A percentile compares a stretch with the other conserved stretches of the same genome.
Evolutionary conservation across 108 stramenopile species (phyloP).

Genomic region (Fistulifera solaris): DNA sequence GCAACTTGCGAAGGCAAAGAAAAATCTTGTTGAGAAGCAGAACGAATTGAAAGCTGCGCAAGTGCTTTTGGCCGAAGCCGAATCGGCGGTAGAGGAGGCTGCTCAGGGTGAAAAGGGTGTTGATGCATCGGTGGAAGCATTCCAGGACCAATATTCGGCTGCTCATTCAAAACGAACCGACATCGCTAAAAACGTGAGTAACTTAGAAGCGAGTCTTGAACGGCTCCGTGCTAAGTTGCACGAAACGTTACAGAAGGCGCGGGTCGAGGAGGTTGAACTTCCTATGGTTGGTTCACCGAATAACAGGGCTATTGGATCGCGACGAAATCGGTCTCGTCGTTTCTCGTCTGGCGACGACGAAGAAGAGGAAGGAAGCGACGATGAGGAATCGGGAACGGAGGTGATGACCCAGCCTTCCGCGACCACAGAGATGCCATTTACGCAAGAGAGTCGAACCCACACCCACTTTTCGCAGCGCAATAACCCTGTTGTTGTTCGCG

Average conservation of each 20-base stretch:
- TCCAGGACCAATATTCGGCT: conserved; percentile 53
- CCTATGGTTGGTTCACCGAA: conserved; percentile 33
- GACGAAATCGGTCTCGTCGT: conserved; percentile 18
- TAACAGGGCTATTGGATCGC: conserved; percentile 10
- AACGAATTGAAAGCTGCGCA: conserved; percentile 39
- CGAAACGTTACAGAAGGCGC: conserved; percentile 84
- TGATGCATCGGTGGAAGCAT: conserved; percentile 55
- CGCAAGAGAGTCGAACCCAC: conserved; percentile 39
- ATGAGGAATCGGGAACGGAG: conserved; percentile 24
- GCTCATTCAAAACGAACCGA: conserved; percentile 47
- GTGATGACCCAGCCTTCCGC: conserved; percentile 13
- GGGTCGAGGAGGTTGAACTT: conserved; percentile 81
- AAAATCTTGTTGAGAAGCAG: conserved; percentile 33
- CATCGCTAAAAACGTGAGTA: conserved; percentile 50
- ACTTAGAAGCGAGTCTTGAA: conserved; percentile 60
- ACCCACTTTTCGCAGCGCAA: conserved; percentile 75
- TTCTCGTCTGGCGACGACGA: conserved; percentile 14
- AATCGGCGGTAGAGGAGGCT: conserved; percentile 51
- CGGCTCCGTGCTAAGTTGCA: conserved; percentile 80
- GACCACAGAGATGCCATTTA: conserved; percentile 26
- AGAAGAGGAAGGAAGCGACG: conserved; percentile 34
- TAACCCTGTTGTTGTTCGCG: conserved; percentile 67
- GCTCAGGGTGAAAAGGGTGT: conserved; percentile 41
- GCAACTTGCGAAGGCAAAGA: conserved; percentile 39
- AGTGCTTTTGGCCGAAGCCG: conserved; percentile 54